These are phyloP conservation scores for Hippophae rhamnoides DNA, from an alignment of 306 rosid species.

Conservation along the genomic window DNA sequence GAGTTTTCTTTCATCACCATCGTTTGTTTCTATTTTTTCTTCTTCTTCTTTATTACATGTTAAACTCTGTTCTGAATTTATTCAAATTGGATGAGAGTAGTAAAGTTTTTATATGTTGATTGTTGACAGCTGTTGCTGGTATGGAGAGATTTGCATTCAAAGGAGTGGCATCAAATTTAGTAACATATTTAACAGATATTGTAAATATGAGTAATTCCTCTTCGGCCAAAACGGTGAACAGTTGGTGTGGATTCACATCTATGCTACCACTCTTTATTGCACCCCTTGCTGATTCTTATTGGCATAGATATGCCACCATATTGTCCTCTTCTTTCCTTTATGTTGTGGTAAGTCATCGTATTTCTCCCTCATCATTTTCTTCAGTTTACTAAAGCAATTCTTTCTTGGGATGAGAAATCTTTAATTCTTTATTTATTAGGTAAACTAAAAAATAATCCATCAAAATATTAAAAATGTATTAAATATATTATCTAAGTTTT, in stretches of 20 bases:
- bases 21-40: too few species aligned
- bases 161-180: conserved; percentile 82
- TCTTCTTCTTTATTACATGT: too few species aligned
- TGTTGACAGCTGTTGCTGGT: conserved; percentile 30
- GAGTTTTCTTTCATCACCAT: too few species aligned
- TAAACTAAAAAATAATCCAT: too few species aligned
- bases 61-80: too few species aligned
- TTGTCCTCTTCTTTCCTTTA: conserved; percentile 58
- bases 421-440: too few species aligned
- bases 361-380: too few species aligned
- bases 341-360: conserved; percentile 56
- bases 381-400: too few species aligned
- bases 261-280: conserved; percentile 81
- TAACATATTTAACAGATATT: conserved; percentile 74
- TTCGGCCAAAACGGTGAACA: conserved; percentile 77
- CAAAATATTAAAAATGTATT: too few species aligned
- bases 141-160: conserved; percentile 91
- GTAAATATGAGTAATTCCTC: conserved; percentile 75
- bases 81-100: conserved; percentile 13
- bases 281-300: conserved; percentile 75
- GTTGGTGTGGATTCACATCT: conserved; percentile 83
- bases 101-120: background rate
- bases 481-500: too few species aligned
- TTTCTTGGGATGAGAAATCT: too few species aligned
- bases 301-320: conserved; percentile 65